These are phyloP conservation scores for Colletotrichum scovillei DNA, from an alignment of 2,329 filamentous ascomycete genomes.

Conservation along the genomic window DNA sequence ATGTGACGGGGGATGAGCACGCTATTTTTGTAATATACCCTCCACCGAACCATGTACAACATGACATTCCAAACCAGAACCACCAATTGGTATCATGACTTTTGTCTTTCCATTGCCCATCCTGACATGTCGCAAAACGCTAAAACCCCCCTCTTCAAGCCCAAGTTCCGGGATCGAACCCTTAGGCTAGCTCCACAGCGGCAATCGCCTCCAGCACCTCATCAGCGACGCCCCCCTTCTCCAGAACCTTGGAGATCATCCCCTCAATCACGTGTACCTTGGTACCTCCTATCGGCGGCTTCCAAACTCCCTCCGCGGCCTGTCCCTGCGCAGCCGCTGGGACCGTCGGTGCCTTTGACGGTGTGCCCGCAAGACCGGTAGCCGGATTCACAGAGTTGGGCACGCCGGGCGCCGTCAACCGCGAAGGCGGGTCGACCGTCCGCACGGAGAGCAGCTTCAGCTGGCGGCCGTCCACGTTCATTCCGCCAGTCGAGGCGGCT, in stretches of 20 bases:
- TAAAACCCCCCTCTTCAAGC: neutral
- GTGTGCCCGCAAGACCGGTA: slow-evolving; percentile 53
- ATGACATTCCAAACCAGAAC: slow-evolving; percentile 14
- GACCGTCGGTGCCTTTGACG: slow-evolving; percentile 49
- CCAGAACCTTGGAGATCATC: slow-evolving; percentile 82
- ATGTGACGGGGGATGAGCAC: neutral
- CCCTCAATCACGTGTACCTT: slow-evolving; percentile 78
- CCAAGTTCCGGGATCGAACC: slow-evolving; percentile 18
- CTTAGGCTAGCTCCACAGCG: slow-evolving; percentile 74
- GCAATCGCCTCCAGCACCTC: slow-evolving; percentile 88
- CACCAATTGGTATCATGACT: slow-evolving; percentile 32
- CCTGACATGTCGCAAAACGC: slow-evolving; percentile 19
- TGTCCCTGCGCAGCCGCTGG: slow-evolving; percentile 62
- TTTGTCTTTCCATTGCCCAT: slow-evolving; percentile 18
- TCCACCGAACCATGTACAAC: slow-evolving; percentile 31
- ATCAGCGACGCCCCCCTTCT: slow-evolving; percentile 82
- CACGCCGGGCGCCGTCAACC: slow-evolving; percentile 77
- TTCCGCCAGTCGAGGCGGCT: slow-evolving; percentile 42
- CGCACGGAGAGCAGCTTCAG: slow-evolving; percentile 75
- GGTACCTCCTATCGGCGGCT: slow-evolving; percentile 84
- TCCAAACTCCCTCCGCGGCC: slow-evolving; percentile 82
- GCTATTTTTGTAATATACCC: slow-evolving; percentile 30
- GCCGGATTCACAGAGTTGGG: slow-evolving; percentile 72
- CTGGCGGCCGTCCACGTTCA: slow-evolving; percentile 56
- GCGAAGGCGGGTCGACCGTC: slow-evolving; percentile 79